phyloP scores from a whole-genome alignment of 2,329 filamentous ascomycete species.

The Aspergillus fischeri region DNA sequence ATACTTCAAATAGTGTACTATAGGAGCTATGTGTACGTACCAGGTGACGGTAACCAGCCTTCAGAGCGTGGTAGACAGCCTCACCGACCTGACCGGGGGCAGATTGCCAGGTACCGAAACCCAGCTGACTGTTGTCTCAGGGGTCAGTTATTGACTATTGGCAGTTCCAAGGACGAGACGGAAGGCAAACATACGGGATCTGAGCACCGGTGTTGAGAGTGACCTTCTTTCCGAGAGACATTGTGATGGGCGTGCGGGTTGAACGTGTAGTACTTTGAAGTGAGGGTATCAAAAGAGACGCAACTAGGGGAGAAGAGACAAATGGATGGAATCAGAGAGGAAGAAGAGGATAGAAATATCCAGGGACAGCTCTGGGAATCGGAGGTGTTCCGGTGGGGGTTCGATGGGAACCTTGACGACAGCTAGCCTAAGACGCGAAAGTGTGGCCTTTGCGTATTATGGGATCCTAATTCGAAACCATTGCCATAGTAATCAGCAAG shows the following conservation, averaged over 20 bases:
- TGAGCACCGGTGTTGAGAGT: constrained; percentile 35
- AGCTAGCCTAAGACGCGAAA: neutral
- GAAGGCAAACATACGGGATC: constrained; percentile 31
- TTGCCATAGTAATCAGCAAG: too few relatives aligned
- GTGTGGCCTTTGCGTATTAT: neutral
- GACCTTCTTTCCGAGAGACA: constrained; percentile 40
- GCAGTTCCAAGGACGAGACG: neutral
- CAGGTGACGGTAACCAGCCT: constrained; percentile 39
- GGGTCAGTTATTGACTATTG: neutral
- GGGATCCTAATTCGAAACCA: too few relatives aligned
- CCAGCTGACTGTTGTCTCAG: constrained; percentile 28
- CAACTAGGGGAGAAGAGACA: constrained; percentile 2
- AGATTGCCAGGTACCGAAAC: constrained; percentile 41
- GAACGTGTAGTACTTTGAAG: neutral
- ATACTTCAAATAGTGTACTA: neutral
- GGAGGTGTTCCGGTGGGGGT: constrained; percentile 14
- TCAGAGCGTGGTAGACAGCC: constrained; percentile 37
- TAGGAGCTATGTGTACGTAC: constrained; percentile 17
- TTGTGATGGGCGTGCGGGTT: constrained; percentile 13
- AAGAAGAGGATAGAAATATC: constrained; percentile 1
- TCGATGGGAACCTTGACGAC: neutral
- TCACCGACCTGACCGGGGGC: constrained; percentile 37
- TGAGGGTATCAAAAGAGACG: neutral
- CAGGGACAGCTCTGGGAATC: neutral
- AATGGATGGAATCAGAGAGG: neutral